Evolutionary conservation across 164 flowering plant genomes (phyloP).

Genomic region (Paratinospora sagittata): DNA sequence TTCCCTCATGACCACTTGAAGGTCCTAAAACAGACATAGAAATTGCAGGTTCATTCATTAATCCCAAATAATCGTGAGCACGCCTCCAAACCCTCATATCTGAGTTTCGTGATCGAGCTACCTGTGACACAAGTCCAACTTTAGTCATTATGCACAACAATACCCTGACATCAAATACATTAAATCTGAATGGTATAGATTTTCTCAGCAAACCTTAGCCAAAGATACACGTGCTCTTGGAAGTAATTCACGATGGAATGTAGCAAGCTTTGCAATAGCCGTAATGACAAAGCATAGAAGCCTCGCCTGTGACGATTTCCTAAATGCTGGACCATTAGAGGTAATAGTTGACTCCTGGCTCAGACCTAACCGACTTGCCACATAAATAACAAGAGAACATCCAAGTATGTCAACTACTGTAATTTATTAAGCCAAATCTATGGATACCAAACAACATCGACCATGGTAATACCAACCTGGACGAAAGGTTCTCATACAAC

Average conservation of each 20-base stretch:
- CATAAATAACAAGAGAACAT: slow-evolving; percentile 3
- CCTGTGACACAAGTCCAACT: slow-evolving; percentile 35
- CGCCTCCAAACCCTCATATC: slow-evolving; percentile 82
- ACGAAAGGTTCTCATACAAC: slow-evolving; percentile 85
- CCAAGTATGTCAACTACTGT: slow-evolving; percentile 3
- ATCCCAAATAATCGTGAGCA: slow-evolving; percentile 83
- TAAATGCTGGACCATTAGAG: slow-evolving; percentile 32
- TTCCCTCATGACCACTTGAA: slow-evolving; percentile 30
- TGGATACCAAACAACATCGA: neutral
- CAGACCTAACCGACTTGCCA: slow-evolving; percentile 65
- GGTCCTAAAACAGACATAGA: slow-evolving; percentile 84
- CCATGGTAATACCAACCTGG: slow-evolving; percentile 49
- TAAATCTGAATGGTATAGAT: neutral
- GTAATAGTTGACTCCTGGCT: slow-evolving; percentile 46
- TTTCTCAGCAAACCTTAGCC: slow-evolving; percentile 55
- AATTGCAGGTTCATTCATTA: slow-evolving; percentile 88
- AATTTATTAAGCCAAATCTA: neutral
- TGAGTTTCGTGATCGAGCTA: slow-evolving; percentile 76
- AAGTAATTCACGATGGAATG: slow-evolving; percentile 74
- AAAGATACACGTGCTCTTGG: slow-evolving; percentile 93
- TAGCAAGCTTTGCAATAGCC: slow-evolving; percentile 95
- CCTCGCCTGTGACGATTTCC: slow-evolving; percentile 76
- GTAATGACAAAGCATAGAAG: slow-evolving; percentile 90
- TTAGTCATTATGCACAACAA: neutral
- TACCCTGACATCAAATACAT: neutral